These are phyloP conservation scores for Nannochloropsis oceanica DNA, from an alignment of 108 stramenopile genomes.

Conservation along the genomic window DNA sequence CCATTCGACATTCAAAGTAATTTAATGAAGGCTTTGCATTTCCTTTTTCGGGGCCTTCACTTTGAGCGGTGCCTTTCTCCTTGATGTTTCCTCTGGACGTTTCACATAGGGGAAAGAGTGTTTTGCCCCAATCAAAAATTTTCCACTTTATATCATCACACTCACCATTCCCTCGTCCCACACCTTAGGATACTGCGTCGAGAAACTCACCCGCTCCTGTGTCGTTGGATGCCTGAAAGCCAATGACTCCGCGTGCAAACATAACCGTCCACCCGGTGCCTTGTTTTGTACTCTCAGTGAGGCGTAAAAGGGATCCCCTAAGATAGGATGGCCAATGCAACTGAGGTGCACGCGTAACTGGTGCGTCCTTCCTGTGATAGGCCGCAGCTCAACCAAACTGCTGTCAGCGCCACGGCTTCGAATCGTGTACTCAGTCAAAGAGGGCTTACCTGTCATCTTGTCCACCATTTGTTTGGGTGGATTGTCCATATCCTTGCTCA, in stretches of 20 bases:
- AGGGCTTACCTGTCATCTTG: conserved; percentile 4
- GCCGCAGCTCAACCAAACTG: conserved; percentile 8
- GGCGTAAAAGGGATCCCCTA: conserved; percentile 27
- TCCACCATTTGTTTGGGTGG: conserved; percentile 20
- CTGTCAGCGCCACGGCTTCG: conserved; percentile 2
- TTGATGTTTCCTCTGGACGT: too few species aligned
- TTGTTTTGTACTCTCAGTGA: background rate
- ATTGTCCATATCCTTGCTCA: conserved; percentile 9
- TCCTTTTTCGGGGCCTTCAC: too few species aligned
- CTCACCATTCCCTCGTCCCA: background rate
- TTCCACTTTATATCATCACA: background rate
- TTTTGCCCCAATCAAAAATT: too few species aligned
- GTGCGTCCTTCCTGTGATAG: conserved; percentile 23
- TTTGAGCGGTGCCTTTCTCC: too few species aligned
- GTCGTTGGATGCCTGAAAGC: conserved; percentile 15
- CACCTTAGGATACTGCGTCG: background rate
- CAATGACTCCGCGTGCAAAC: conserved; percentile 19
- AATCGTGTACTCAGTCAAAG: conserved; percentile 2
- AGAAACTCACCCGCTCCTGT: conserved; percentile 4
- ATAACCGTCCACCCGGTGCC: background rate
- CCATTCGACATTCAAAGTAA: too few species aligned
- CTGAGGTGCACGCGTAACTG: conserved; percentile 27
- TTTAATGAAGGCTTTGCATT: too few species aligned
- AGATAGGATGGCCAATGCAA: conserved; percentile 15
- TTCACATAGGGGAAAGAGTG: too few species aligned